Base-by-base conservation (phyloP, 1,284 basidiomycete genomes). In the Cutaneotrichosporon cutaneum region DNA sequence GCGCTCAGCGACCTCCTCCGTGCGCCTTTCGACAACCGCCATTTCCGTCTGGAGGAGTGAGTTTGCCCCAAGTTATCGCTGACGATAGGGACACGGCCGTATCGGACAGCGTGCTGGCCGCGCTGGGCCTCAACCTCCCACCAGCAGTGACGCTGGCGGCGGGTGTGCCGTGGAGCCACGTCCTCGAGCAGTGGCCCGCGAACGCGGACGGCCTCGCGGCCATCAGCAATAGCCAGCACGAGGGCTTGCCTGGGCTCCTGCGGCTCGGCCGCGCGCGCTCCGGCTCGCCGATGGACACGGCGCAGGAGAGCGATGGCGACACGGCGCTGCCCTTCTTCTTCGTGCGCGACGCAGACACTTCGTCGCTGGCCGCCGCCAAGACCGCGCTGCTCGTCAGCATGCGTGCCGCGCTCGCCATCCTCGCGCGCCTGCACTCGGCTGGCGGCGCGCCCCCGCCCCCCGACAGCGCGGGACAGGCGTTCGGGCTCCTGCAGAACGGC, bases 31-130 rank as follows among this genome's bases (percentile, higher is more conserved):
- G 48, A 14, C 27, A 51, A 51, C 48, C 48, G 48, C 7, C 48
- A 51, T 10, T 51, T 51, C 48, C 48, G 48, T 3, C 27, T 51
- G 5, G 48, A 51, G 7, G 48, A 51, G 48, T 51, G 48, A 51
- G 48, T 51, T 2, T 3, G 4, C 8, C 3, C 18, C 14, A 1
- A 9, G 6, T 4, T n/a, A n/a, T 3, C 26, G 26, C 48, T 51
- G 14, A 51, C 18, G 14, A 21, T 6, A 51, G 48, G 48, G 26
- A 51, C 26, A 30, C 48, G 26, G 26, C 18, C 8, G 48, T 51
- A 14, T 27, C 24, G 16, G 24, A 14, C 26, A 8, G 24, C 24
- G 26, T 51, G 48, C 27, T 51, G 18, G 18, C 18, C 7, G 14
- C 24, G 26, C 26, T 51, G 18, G 48, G 27, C 27, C 24, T 51